A percentile compares a stretch with the other conserved stretches of the same genome.
Evolutionary conservation across 2,329 filamentous ascomycete genomes (phyloP).

Genomic region (Colletotrichum echinochloae): DNA sequence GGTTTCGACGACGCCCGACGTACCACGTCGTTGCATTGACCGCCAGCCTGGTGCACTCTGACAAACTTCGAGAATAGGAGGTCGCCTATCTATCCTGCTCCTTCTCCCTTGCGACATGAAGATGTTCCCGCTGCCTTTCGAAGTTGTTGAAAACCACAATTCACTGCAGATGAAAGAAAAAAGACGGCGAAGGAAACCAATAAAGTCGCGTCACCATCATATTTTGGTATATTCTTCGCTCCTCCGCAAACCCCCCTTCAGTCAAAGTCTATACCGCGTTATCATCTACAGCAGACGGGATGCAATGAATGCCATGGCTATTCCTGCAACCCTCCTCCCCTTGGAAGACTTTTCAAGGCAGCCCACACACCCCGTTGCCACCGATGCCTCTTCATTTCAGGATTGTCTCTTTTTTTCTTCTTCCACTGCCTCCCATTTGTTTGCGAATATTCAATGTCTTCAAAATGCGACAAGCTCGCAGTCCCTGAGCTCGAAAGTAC

Average conservation of each 20-base stretch:
- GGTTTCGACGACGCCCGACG: neutral
- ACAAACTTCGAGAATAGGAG: neutral
- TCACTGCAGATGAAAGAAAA: too few relatives aligned
- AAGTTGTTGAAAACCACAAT: neutral
- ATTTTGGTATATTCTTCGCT: slow-evolving; percentile 16
- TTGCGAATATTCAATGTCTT: neutral
- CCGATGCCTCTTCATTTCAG: neutral
- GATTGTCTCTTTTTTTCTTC: neutral
- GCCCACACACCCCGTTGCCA: neutral
- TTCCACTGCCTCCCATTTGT: neutral
- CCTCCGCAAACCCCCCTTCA: neutral
- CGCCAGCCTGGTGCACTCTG: too few relatives aligned
- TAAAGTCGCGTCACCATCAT: neutral
- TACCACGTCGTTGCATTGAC: neutral
- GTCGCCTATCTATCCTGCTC: neutral
- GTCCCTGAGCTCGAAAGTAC: neutral
- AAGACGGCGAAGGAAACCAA: neutral
- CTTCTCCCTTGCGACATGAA: neutral
- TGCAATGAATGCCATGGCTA: neutral
- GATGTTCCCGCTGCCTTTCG: too few relatives aligned
- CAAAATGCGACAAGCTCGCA: neutral
- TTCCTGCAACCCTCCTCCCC: slow-evolving; percentile 6
- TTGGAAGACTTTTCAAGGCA: neutral
- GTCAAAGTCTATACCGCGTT: neutral
- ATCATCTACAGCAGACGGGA: neutral